These are phyloP conservation scores for Larix kaempferi DNA, from an alignment of 75 land plant genomes.

Conservation along the genomic window DNA sequence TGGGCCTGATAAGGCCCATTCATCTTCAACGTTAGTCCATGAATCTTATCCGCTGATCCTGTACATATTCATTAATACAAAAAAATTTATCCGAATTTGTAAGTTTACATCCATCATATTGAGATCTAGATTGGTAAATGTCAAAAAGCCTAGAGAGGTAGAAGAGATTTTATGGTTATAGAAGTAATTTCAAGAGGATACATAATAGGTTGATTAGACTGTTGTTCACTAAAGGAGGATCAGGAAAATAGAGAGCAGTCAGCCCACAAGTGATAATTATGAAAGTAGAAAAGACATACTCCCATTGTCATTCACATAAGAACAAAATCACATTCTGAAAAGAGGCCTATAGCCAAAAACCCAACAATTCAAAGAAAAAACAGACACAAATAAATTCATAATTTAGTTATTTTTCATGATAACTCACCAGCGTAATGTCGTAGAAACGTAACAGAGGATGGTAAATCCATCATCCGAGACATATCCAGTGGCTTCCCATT, in stretches of 20 bases:
- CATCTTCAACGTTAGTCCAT: conserved; percentile 70
- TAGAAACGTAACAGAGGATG: conserved; percentile 18
- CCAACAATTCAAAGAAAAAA: background rate
- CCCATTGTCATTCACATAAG: too few species aligned
- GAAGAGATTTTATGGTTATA: too few species aligned
- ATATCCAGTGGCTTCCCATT: conserved; percentile 33
- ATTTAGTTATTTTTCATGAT: background rate
- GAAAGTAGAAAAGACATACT: too few species aligned
- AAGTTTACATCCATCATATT: too few species aligned
- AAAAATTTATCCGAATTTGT: background rate
- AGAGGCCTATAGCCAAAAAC: background rate
- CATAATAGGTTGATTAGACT: too few species aligned
- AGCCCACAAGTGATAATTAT: too few species aligned
- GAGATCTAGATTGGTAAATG: too few species aligned
- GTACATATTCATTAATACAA: background rate
- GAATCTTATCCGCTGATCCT: conserved; percentile 76
- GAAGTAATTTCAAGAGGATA: too few species aligned
- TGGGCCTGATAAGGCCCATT: conserved; percentile 51
- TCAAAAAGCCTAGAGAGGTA: too few species aligned
- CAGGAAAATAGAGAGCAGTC: too few species aligned
- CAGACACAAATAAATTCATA: background rate
- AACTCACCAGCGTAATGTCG: conserved; percentile 58
- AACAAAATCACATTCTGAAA: background rate
- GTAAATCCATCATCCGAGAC: conserved; percentile 42
- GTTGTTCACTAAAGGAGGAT: too few species aligned